Percentiles rank a stretch among this genome's conserved stretches.
Conservation (phyloP, 78 protist genomes). For the Creolimax fragrantissima region DNA sequence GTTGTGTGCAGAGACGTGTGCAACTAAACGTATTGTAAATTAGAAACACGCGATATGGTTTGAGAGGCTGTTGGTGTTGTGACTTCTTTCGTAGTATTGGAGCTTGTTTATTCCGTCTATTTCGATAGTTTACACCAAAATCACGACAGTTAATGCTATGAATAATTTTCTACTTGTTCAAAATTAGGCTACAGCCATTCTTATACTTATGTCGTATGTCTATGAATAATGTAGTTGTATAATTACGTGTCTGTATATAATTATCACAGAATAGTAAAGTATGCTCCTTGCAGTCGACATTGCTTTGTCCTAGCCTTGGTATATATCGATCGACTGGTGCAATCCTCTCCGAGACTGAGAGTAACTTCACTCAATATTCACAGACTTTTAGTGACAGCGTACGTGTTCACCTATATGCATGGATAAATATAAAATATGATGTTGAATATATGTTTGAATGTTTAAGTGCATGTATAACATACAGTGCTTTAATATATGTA, state of each 20-base stretch:
- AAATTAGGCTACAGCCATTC: no score
- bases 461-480: neutral
- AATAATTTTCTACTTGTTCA: no score
- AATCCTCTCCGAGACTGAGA: neutral
- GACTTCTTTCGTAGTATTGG: no score
- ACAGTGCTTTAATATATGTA: neutral
- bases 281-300: conserved; percentile 41
- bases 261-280: neutral
- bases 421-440: neutral
- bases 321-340: conserved; percentile 39
- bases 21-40: no score
- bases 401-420: neutral
- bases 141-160: no score
- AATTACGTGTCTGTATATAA: neutral
- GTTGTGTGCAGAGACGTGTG: no score
- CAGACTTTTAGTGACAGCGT: conserved; percentile 48
- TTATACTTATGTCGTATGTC: neutral
- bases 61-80: no score
- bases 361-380: conserved; percentile 39
- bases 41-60: no score
- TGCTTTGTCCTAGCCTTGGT: conserved; percentile 38
- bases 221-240: neutral
- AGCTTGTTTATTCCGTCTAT: no score
- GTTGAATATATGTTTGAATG: neutral
- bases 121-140: no score